phyloP scores from a whole-genome alignment of 495 filamentous ascomycete species.

The Jackrogersella multiformis region DNA sequence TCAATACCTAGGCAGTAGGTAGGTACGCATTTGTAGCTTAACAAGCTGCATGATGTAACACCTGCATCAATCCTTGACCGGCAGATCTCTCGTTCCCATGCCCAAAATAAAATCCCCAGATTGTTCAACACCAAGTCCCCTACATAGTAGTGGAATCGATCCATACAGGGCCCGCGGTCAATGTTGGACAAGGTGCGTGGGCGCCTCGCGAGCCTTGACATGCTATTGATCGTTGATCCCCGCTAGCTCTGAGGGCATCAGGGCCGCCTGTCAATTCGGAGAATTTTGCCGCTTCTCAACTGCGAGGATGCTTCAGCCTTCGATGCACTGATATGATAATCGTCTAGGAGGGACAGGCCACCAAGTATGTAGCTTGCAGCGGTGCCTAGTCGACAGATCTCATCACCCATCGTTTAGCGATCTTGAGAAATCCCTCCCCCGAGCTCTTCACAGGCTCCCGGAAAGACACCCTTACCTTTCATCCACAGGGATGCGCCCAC shows the following conservation, averaged over 20 bases:
- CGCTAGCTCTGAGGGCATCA: slow-evolving; percentile 37
- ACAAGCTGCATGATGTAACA: slow-evolving; percentile 41
- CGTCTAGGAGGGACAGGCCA: slow-evolving; percentile 22
- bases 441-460: slow-evolving; percentile 20
- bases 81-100: slow-evolving; percentile 44
- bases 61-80: slow-evolving; percentile 49
- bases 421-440: slow-evolving; percentile 23
- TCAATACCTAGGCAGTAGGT: slow-evolving; percentile 3
- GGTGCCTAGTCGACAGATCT: slow-evolving; percentile 45
- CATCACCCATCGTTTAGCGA: slow-evolving; percentile 27
- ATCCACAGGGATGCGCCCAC: slow-evolving; percentile 35
- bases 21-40: slow-evolving; percentile 17
- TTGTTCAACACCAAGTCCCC: slow-evolving; percentile 27
- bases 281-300: slow-evolving; percentile 42
- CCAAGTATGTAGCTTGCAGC: slow-evolving; percentile 32
- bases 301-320: slow-evolving; percentile 38
- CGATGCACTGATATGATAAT: slow-evolving; percentile 37
- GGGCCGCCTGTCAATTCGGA: slow-evolving; percentile 42
- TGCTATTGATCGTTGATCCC: slow-evolving; percentile 39
- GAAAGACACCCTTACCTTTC: slow-evolving; percentile 25
- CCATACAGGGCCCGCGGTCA: slow-evolving; percentile 31
- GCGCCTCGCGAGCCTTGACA: slow-evolving; percentile 28
- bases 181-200: slow-evolving; percentile 37
- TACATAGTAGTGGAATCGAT: slow-evolving; percentile 34
- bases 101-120: slow-evolving; percentile 40